phyloP scores from a whole-genome alignment of 306 rosid species.

The Hippophae tibetana region DNA sequence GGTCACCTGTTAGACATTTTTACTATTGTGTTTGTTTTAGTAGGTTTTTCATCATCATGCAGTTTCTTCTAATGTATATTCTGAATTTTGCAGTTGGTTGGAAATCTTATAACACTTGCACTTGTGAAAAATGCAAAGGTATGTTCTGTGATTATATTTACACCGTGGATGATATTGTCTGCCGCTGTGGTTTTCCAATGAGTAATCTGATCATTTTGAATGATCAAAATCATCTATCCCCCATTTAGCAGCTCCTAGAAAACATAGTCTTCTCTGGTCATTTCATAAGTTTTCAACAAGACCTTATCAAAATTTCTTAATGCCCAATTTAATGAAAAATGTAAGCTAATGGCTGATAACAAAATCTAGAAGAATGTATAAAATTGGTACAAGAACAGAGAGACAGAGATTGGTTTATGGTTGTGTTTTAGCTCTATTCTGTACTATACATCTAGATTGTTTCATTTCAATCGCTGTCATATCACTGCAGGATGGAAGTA shows the following conservation, averaged over 20 bases:
- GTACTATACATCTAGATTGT: background rate
- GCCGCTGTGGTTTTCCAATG: background rate
- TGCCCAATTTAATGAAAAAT: background rate
- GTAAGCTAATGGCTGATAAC: background rate
- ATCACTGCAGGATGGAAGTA: slow-evolving; percentile 55
- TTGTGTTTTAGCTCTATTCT: background rate
- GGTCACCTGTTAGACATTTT: slow-evolving; percentile 31
- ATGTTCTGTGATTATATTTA: slow-evolving; percentile 9
- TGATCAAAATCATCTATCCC: background rate
- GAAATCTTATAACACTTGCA: slow-evolving; percentile 76
- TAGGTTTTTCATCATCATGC: background rate
- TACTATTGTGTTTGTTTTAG: slow-evolving; percentile 5
- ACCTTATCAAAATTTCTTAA: too few relatives aligned
- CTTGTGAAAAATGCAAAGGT: slow-evolving; percentile 59
- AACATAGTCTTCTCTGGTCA: background rate
- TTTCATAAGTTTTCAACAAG: background rate
- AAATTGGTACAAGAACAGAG: background rate
- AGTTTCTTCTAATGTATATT: slow-evolving; percentile 6
- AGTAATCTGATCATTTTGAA: background rate
- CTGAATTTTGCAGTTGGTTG: slow-evolving; percentile 56
- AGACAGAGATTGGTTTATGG: background rate
- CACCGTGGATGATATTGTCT: slow-evolving; percentile 10
- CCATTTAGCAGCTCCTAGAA: slow-evolving; percentile 1
- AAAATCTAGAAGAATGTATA: background rate
- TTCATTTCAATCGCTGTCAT: slow-evolving; percentile 16